phyloP scores from a whole-genome alignment of 2,329 filamentous ascomycete genomes.

The Hymenoscyphus scutula region DNA sequence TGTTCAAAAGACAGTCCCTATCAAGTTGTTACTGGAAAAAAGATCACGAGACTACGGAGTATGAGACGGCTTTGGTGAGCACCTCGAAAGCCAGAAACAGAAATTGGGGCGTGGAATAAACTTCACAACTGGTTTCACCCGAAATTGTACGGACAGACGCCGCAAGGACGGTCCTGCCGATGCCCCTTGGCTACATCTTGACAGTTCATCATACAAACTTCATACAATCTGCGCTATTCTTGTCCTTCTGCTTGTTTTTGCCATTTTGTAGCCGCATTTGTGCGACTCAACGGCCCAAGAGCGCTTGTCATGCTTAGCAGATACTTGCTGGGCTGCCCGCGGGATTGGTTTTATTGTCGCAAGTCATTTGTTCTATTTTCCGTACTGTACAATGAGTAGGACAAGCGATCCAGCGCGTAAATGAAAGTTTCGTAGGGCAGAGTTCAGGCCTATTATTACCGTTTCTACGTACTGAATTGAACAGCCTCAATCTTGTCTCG shows the following conservation, averaged over 20 bases:
- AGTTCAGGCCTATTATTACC: no score
- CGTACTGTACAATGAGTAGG: no score
- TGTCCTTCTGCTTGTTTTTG: not conserved
- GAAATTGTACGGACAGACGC: not conserved
- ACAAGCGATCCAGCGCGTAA: no score
- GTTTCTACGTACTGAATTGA: no score
- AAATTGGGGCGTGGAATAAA: not conserved
- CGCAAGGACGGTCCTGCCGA: not conserved
- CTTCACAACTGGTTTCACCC: not conserved
- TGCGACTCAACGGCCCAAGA: not conserved
- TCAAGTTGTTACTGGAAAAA: not conserved
- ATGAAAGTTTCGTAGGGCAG: no score
- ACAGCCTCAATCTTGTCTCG: no score
- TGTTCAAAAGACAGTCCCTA: not conserved
- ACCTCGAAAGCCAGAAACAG: no score
- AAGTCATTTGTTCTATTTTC: not conserved
- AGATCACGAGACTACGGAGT: not conserved
- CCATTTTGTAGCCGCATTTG: not conserved
- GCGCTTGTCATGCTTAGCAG: not conserved
- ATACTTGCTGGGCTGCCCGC: no score
- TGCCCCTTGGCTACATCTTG: not conserved
- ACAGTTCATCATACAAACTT: not conserved
- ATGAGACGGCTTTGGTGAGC: not conserved
- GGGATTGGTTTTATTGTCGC: not conserved
- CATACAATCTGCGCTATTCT: not conserved